These are phyloP conservation scores for Paraleonurus japonicus DNA, from an alignment of 257 asterid genomes.

Conservation along the genomic window DNA sequence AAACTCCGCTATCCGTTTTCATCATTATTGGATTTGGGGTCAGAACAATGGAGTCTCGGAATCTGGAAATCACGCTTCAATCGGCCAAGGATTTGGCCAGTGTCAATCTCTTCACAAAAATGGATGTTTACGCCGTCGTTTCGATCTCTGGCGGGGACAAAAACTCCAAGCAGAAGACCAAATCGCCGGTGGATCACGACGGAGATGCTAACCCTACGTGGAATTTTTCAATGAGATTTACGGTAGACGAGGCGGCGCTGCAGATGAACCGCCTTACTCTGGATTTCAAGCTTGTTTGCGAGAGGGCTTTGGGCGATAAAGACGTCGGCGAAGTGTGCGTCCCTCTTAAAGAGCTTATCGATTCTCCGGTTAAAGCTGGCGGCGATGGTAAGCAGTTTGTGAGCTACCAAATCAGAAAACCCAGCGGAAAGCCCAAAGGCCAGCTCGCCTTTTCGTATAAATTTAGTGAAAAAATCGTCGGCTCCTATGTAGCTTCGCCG, in stretches of 20 bases:
- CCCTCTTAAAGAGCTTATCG: conserved; percentile 72
- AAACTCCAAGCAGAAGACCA: conserved; percentile 49
- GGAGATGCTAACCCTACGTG: conserved; percentile 72
- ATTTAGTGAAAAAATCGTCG: conserved; percentile 43
- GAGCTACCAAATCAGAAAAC: conserved; percentile 80
- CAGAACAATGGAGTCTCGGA: conserved; percentile 52
- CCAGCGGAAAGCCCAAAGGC: conserved; percentile 81
- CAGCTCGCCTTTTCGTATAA: conserved; percentile 63
- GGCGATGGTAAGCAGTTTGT: conserved; percentile 45
- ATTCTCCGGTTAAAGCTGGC: conserved; percentile 41
- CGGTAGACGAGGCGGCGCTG: conserved; percentile 61
- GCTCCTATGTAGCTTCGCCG: conserved; percentile 29
- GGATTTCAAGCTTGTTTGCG: conserved; percentile 59
- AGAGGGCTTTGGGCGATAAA: conserved; percentile 72
- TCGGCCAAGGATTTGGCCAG: conserved; percentile 62
- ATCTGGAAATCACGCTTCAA: conserved; percentile 56
- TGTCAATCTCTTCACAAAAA: conserved; percentile 64
- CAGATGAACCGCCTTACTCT: conserved; percentile 60
- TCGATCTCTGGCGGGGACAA: conserved; percentile 55
- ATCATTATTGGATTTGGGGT: background rate
- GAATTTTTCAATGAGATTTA: conserved; percentile 73
- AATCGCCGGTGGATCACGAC: conserved; percentile 56
- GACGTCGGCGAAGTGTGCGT: conserved; percentile 79
- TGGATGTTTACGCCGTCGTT: conserved; percentile 83
- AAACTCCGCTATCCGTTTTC: conserved; percentile 12